Evolutionary conservation across 345 rosid genomes (phyloP), one percentile per base, ranked within the genome.

Genomic region (Syzygium oleosum): DNA sequence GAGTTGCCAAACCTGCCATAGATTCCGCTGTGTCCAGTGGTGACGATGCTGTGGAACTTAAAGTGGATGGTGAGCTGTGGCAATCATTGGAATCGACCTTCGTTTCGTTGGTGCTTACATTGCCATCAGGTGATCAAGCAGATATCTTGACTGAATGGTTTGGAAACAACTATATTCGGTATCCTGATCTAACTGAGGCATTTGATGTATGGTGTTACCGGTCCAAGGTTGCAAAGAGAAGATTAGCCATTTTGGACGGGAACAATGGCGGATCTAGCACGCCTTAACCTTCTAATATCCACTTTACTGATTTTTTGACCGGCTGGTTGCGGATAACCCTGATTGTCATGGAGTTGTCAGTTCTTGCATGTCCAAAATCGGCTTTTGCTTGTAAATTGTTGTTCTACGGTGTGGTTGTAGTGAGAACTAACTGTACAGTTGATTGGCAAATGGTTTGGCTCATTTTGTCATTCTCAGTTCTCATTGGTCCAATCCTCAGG

Each of bases 181-280:
- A 96, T 93, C 99, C 99, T 25, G 98, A 97, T 91, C 91, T 97
- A 87, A 95, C 98, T 0, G 98, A 97, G 91, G 99, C 96, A 78
- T 96, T 96, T 87, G 99, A 97, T 89, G 93, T 93, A 73, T 97
- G 99, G 99, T 95, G 99, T 91, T 94, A 91, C 89, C 91, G 98
- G 90, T 93, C 98, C 86, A 96, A 95, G 91, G 94, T 94, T 34
- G 96, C 98, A 51, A 93, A 91, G 93, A 94, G 95, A 90, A 94
- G 95, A 88, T 89, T 96, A 73, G 94, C 94, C 43, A 87, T 89
- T 58, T 5, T 90, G 3, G 86, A n/a, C 9, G 91, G 88, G 16
- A 88, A 90, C 87, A 87, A 52, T 22, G 84, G 86, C 9, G 17
- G 49, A 29, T 53, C 86, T 46, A 78, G 68, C 80, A 87, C 84